These are phyloP conservation scores for Pseudogymnoascus sp. DNA, from an alignment of 2,329 filamentous ascomycete genomes.

Conservation along the genomic window DNA sequence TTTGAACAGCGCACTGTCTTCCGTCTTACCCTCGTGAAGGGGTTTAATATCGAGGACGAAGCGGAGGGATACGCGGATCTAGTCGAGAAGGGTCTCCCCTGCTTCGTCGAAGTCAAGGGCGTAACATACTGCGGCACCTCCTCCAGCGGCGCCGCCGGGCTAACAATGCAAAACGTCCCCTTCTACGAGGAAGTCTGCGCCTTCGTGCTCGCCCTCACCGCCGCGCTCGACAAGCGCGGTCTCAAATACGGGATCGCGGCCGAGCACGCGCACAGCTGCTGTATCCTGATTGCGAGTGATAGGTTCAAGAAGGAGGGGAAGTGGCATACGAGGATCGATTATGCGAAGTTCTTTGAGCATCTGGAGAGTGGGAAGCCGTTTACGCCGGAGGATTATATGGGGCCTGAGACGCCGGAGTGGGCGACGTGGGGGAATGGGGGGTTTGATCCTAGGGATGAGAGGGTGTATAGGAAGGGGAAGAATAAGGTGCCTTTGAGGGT, in stretches of 20 bases:
- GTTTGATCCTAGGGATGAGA: slow-evolving; percentile 82
- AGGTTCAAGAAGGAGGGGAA: slow-evolving; percentile 69
- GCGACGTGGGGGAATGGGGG: slow-evolving; percentile 90
- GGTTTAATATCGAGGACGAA: slow-evolving; percentile 95
- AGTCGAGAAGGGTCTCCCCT: slow-evolving; percentile 77
- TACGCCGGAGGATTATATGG: slow-evolving; percentile 85
- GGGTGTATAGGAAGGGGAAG: slow-evolving; percentile 80
- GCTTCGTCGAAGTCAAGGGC: slow-evolving; percentile 92
- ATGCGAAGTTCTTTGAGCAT: slow-evolving; percentile 77
- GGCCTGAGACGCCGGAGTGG: slow-evolving; percentile 80
- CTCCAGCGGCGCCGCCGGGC: slow-evolving; percentile 72
- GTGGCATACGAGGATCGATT: slow-evolving; percentile 92
- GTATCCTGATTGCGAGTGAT: slow-evolving; percentile 75
- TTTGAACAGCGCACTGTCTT: slow-evolving; percentile 89
- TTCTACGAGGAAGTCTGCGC: slow-evolving; percentile 86
- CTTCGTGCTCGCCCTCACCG: slow-evolving; percentile 71
- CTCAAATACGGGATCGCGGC: slow-evolving; percentile 85
- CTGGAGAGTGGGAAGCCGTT: slow-evolving; percentile 66
- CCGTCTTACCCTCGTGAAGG: slow-evolving; percentile 90
- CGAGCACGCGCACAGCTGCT: slow-evolving; percentile 93
- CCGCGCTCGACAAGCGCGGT: slow-evolving; percentile 60
- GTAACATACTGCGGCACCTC: slow-evolving; percentile 95
- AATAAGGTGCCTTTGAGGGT: slow-evolving; percentile 21
- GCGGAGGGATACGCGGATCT: slow-evolving; percentile 83
- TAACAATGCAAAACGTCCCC: slow-evolving; percentile 96